A percentile compares a stretch with the other conserved stretches of the same genome.
Conservation (phyloP, 2,329 filamentous ascomycete species). For the Stagonosporopsis rhizophila region DNA sequence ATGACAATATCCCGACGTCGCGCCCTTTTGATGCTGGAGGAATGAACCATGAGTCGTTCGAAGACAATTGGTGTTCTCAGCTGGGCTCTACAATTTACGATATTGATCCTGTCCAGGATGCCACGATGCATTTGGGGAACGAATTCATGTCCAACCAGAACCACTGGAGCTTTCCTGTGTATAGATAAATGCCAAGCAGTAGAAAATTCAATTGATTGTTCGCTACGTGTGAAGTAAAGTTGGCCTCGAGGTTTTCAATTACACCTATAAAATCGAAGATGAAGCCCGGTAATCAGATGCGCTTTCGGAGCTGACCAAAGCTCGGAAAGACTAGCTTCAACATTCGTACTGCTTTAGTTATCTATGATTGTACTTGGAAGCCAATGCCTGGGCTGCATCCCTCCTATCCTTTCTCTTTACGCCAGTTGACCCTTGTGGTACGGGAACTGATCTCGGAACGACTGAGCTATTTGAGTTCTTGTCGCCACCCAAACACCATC, state of each 20-base stretch:
- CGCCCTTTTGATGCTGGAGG: not conserved
- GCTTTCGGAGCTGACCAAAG: too few species aligned
- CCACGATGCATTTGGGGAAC: not conserved
- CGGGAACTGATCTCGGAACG: slow-evolving; percentile 58
- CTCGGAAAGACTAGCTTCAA: not conserved
- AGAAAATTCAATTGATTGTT: too few species aligned
- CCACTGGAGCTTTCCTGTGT: slow-evolving; percentile 6
- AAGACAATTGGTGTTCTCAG: not conserved
- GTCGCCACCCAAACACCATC: slow-evolving; percentile 64
- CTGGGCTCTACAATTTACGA: not conserved
- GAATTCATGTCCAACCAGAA: not conserved
- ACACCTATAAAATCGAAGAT: too few species aligned
- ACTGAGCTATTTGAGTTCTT: slow-evolving; percentile 60
- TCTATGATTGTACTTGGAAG: too few species aligned
- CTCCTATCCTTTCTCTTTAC: slow-evolving; percentile 5
- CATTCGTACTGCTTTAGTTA: not conserved
- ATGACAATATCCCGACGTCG: not conserved
- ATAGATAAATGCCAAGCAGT: not conserved
- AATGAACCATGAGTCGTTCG: not conserved
- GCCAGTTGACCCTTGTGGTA: slow-evolving; percentile 55
- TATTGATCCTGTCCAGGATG: slow-evolving; percentile 6
- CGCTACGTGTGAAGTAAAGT: too few species aligned
- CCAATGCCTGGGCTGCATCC: too few species aligned
- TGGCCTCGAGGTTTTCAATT: too few species aligned
- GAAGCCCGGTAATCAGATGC: too few species aligned